Evolutionary conservation across 805 yeast genomes (phyloP).

Genomic region (Priceomyces fermenticarens): DNA sequence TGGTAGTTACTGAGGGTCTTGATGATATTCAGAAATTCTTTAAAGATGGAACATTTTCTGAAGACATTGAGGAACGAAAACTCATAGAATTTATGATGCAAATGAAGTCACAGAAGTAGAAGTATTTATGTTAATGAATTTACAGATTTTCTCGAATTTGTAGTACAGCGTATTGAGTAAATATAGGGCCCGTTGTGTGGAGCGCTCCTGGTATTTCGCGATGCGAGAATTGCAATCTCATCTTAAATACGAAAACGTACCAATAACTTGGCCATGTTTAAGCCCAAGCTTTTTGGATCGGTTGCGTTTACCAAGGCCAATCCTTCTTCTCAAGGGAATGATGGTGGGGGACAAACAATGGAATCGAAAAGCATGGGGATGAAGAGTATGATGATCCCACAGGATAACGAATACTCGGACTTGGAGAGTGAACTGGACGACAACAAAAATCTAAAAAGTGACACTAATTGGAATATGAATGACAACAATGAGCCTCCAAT

Average conservation of each 20-base stretch:
- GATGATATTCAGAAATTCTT: constrained; percentile 21
- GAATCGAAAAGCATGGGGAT: neutral
- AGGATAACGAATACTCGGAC: constrained; percentile 18
- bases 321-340: neutral
- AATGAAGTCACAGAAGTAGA: neutral
- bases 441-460: constrained; percentile 35
- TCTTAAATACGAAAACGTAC: neutral
- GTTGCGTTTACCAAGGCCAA: constrained; percentile 10
- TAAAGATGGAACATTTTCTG: constrained; percentile 12
- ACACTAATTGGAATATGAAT: constrained; percentile 23
- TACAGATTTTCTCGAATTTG: no score
- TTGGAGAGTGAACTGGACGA: constrained; percentile 14
- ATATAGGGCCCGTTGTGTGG: neutral
- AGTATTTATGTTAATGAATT: no score
- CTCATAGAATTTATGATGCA: constrained; percentile 20
- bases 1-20: constrained; percentile 41
- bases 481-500: neutral
- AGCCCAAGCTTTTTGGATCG: constrained; percentile 1
- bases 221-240: no score
- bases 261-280: neutral
- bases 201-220: neutral
- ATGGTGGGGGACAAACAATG: neutral
- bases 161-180: no score
- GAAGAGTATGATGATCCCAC: constrained; percentile 11
- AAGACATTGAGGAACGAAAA: constrained; percentile 17